Evolutionary conservation across 2,329 filamentous ascomycete genomes (phyloP).

Genomic region (Hypoxylon sp.): DNA sequence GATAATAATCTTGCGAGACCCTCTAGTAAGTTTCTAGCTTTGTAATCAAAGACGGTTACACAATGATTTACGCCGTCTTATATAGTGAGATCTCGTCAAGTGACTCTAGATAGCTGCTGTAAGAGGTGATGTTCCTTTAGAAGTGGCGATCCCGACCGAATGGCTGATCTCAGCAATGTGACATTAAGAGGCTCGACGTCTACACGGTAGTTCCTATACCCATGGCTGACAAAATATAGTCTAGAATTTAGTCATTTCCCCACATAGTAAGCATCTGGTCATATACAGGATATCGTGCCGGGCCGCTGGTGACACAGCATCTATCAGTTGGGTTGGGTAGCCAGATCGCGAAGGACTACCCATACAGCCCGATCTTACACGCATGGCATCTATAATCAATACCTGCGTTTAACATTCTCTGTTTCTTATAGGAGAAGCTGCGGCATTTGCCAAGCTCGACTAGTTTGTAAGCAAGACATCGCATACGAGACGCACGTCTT

Average conservation of each 20-base stretch:
- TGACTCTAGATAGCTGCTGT: neutral
- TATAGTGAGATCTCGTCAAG: conserved; percentile 11
- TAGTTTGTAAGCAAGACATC: conserved; percentile 5
- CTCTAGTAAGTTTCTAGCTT: conserved; percentile 1
- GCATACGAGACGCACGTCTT: conserved; percentile 17
- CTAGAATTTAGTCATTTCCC: conserved; percentile 14
- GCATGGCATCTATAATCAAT: conserved; percentile 10
- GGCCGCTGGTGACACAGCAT: conserved; percentile 32
- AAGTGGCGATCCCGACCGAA: conserved; percentile 14
- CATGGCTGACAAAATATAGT: neutral
- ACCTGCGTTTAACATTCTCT: conserved; percentile 5
- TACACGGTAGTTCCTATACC: neutral
- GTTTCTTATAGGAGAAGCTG: neutral
- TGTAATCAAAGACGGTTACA: neutral
- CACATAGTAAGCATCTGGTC: conserved; percentile 26
- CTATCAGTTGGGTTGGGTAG: conserved; percentile 16
- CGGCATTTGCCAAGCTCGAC: conserved; percentile 21
- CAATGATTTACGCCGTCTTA: neutral
- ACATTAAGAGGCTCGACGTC: conserved; percentile 3
- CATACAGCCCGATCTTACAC: neutral
- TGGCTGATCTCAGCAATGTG: conserved; percentile 33
- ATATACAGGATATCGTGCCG: conserved; percentile 2
- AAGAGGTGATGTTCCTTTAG: conserved; percentile 9
- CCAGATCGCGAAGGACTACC: conserved; percentile 17
- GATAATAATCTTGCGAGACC: conserved; percentile 6